A percentile compares a stretch with the other conserved stretches of the same genome.
Evolutionary conservation across 2,329 filamentous ascomycete species (phyloP).

Genomic region (Sporothrix brunneoviolacea): DNA sequence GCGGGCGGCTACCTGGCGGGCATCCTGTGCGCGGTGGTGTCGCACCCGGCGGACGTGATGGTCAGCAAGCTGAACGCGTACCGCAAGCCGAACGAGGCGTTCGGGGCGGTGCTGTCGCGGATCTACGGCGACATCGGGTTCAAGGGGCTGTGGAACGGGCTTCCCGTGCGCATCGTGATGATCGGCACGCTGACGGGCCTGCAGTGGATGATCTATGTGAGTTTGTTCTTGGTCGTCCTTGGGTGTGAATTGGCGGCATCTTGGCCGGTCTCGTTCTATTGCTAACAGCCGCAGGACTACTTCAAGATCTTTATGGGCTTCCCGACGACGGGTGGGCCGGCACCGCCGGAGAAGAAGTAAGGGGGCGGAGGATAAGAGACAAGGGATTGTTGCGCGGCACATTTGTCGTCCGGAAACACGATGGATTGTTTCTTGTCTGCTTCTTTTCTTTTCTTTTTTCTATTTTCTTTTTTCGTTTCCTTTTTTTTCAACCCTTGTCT

Average conservation of each 20-base stretch:
- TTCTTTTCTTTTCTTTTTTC: background rate
- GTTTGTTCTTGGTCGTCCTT: constrained; percentile 22
- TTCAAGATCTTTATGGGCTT: constrained; percentile 89
- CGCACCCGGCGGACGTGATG: constrained; percentile 80
- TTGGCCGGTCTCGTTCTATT: background rate
- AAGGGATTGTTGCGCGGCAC: no score
- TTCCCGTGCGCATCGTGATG: constrained; percentile 83
- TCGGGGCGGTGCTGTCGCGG: constrained; percentile 66
- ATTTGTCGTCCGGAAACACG: no score
- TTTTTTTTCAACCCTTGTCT: background rate
- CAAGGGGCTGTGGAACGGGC: constrained; percentile 81
- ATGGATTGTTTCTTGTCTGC: no score
- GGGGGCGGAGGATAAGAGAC: no score
- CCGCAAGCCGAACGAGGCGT: constrained; percentile 67
- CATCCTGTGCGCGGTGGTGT: constrained; percentile 79
- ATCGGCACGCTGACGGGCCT: constrained; percentile 75
- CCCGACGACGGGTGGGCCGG: constrained; percentile 63
- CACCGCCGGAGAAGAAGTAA: constrained; percentile 43
- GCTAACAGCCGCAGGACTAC: constrained; percentile 44
- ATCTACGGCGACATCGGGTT: constrained; percentile 89
- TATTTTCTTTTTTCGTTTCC: background rate
- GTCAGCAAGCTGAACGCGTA: constrained; percentile 86
- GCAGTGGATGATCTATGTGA: constrained; percentile 88
- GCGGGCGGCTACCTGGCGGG: constrained; percentile 77
- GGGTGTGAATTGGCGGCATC: no score